Percentiles rank a stretch among this genome's conserved stretches.
These are phyloP conservation scores for Cicer yamashitae DNA, from an alignment of 306 rosid species.

Conservation along the genomic window DNA sequence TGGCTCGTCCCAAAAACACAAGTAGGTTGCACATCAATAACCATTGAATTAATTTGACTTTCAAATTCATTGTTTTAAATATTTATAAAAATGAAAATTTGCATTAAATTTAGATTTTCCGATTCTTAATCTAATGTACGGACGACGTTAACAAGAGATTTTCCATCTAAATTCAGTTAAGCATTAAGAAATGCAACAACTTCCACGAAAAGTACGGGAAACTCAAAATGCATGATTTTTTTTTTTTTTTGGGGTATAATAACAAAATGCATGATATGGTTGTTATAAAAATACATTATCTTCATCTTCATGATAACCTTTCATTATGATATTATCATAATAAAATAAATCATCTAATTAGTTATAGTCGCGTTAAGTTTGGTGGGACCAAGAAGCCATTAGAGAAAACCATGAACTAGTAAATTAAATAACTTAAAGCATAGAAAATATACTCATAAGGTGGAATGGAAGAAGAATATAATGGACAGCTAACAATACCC, in stretches of 20 bases:
- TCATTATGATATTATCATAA: conserved; percentile 37
- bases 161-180: too few species aligned
- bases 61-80: too few species aligned
- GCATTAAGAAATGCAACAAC: neutral
- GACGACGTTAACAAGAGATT: too few species aligned
- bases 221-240: conserved; percentile 20
- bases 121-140: too few species aligned
- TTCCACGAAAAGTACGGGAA: conserved; percentile 16
- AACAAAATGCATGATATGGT: neutral
- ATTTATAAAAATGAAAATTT: too few species aligned
- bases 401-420: conserved; percentile 36
- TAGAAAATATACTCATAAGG: conserved; percentile 9
- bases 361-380: conserved; percentile 36
- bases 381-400: conserved; percentile 42
- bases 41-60: too few species aligned
- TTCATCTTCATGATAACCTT: conserved; percentile 46
- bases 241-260: too few species aligned
- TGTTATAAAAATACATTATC: conserved; percentile 41
- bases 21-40: too few species aligned
- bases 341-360: conserved; percentile 3
- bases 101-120: too few species aligned
- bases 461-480: conserved; percentile 16
- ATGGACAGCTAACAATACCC: conserved; percentile 43
- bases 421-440: conserved; percentile 18
- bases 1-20: too few species aligned